A percentile compares a stretch with the other conserved stretches of the same genome.
phyloP scores from a whole-genome alignment of 2,329 filamentous ascomycete genomes.

The Neofusicoccum umdonicola region DNA sequence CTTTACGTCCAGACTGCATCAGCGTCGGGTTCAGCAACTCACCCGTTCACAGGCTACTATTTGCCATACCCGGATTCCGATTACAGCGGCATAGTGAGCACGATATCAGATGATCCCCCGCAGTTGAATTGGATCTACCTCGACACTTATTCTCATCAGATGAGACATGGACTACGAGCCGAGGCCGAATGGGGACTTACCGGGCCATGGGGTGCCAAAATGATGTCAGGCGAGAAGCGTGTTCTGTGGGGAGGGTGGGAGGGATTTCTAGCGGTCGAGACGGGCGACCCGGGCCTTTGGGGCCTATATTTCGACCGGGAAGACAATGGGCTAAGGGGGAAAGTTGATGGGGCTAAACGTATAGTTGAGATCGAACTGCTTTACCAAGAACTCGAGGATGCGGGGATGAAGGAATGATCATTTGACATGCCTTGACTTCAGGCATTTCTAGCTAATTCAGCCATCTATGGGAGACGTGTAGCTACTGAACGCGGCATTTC shows the following conservation, averaged over 20 bases:
- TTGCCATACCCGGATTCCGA: slow-evolving; percentile 56
- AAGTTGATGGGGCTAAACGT: not conserved
- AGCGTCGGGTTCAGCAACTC: slow-evolving; percentile 23
- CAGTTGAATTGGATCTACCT: slow-evolving; percentile 42
- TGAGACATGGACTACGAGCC: slow-evolving; percentile 34
- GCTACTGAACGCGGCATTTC: no score
- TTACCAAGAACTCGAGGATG: not conserved
- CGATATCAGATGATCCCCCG: slow-evolving; percentile 47
- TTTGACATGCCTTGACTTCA: not conserved
- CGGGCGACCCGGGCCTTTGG: no score
- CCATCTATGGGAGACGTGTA: no score
- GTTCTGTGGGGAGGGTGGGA: slow-evolving; percentile 39
- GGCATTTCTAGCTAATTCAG: no score
- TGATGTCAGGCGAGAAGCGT: slow-evolving; percentile 45
- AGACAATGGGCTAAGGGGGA: not conserved
- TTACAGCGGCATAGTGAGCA: slow-evolving; percentile 55
- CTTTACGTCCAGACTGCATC: not conserved
- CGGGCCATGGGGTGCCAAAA: slow-evolving; percentile 64
- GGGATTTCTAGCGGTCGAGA: slow-evolving; percentile 37
- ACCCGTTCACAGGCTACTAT: slow-evolving; percentile 57
- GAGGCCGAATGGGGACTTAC: slow-evolving; percentile 36
- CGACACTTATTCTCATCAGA: slow-evolving; percentile 33
- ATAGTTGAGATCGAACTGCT: not conserved
- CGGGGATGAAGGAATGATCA: not conserved
- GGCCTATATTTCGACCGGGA: not conserved